Evolutionary conservation across 257 asterid genomes (phyloP), one percentile per base, ranked within the genome.

Genomic region (Primulina tabacum): DNA sequence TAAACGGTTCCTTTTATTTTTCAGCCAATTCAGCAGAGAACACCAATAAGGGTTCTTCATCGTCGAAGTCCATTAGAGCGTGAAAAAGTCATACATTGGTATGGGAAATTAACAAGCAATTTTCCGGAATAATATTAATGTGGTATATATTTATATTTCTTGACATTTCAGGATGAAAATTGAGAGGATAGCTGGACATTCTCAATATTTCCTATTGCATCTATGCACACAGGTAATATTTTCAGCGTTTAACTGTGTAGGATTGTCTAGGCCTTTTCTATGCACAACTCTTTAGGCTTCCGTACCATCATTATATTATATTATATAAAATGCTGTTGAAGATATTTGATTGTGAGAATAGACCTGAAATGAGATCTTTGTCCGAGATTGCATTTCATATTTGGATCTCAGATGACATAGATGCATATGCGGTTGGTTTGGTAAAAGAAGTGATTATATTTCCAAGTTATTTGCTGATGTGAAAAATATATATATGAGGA

Each of bases 21-120:
- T 71, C 88, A 93, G 98, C 67, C 83, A 83, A 84, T 90, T 64
- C 26, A 80, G 79, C 99, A 93, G 88, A 93, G 84, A 71, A 93
- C 99, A n/a, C 99, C 99, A 34, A 37, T 89, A 70, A 93, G 99
- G 76, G 99, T 93, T 81, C 96, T 93, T 67, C 99, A 93, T 68
- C 96, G 97, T 67, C 87, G 99, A 81, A 93, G 99, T 75, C 97
- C 99, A 56, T 73, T 90, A 83, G 91, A 76, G 76, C 95, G 97
- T 38, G 96, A 86, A 78, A 89, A 73, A 80, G 77, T 79, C 73
- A 82, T 93, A 76, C 96, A 93, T 71, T 90, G 99, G 96, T 93
- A 88, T 12, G 75, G 67, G 64, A 43, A 65, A 21, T 40, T 11
- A 66, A 66, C 35, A n/a, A 57, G 58, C 29, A 8, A 17, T 62